Evolutionary conservation across 768 basidiomycete genomes (phyloP).

Genomic region (Trichaptum fuscoviolaceum): DNA sequence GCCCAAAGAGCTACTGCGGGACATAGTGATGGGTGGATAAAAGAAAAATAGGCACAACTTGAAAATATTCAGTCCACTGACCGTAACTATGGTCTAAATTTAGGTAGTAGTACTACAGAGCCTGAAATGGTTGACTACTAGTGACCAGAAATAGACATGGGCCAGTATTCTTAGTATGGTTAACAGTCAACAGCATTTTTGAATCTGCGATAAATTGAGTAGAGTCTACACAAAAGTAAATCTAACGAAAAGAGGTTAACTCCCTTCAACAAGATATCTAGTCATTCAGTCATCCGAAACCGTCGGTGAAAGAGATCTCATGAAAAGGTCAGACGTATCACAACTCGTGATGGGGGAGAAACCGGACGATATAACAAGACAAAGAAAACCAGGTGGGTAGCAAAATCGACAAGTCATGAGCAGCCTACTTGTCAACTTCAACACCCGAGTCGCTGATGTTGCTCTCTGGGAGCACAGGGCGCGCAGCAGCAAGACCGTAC

Average conservation of each 20-base stretch:
- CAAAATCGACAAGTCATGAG: no score
- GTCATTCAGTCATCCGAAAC: no score
- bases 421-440: slow-evolving; percentile 38
- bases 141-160: no score
- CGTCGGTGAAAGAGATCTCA: not conserved
- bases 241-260: not conserved
- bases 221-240: not conserved
- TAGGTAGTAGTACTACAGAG: no score
- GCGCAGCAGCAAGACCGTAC: slow-evolving; percentile 64
- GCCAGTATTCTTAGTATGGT: no score
- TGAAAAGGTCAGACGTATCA: not conserved
- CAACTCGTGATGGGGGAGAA: not conserved
- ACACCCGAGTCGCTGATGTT: slow-evolving; percentile 63
- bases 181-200: not conserved
- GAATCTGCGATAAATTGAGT: not conserved
- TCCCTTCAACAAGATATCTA: not conserved
- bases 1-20: no score
- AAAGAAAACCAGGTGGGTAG: no score
- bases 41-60: no score
- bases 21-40: no score
- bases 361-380: not conserved
- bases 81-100: no score
- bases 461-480: slow-evolving; percentile 59
- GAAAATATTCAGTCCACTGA: no score
- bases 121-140: no score